Evolutionary conservation across 2,329 filamentous ascomycete species (phyloP), one percentile per base, ranked within the genome.

Genomic region (Curvularia eragrostidis): DNA sequence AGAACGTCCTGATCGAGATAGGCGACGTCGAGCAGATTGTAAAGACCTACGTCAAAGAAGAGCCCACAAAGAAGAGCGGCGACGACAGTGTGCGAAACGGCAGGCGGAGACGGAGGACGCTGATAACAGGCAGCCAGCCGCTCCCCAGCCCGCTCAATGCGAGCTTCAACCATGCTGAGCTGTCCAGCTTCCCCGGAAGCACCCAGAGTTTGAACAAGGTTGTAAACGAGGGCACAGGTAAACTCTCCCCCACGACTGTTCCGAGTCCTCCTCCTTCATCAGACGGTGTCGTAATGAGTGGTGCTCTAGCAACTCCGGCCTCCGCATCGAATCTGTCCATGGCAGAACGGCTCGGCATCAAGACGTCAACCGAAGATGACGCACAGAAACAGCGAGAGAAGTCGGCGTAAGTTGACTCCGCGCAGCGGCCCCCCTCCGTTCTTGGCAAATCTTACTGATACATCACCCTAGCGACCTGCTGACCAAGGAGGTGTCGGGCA

Each of bases 11-110:
- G 65, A 98, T 99, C 75, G 95, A 99, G 80, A 98, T 99, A 73
- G 95, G 95, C 66, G 95, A 99, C 70, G 95, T 99, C 48, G 95
- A 99, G 81, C 92, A 98, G 78, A 98, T 98, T 62, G 95, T 99
- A 57, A 94, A 97, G 79, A 93, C 91, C 59, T 94, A 96, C 63
- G 94, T 99, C 54, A 94, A 97, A 78, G 91, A 88, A 61, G 91
- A 95, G 48, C 53, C 81, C 19, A 77, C 78, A 62, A 81, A 86
- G 68, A 86, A 86, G 68, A 84, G 87, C 50, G 89, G 90, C 60
- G 94, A 94, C 77, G 95, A 95, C 77, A 92, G 96, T 75, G 93
- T 96, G 73, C 86, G 93, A 65, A 98, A 97, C 77, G 94, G 95
- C 51, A 87, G 95, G 61, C 86, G 95, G 77, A 87, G 95, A 77